phyloP scores from a whole-genome alignment of 2,329 filamentous ascomycete species.

The Pyrenophora teres region DNA sequence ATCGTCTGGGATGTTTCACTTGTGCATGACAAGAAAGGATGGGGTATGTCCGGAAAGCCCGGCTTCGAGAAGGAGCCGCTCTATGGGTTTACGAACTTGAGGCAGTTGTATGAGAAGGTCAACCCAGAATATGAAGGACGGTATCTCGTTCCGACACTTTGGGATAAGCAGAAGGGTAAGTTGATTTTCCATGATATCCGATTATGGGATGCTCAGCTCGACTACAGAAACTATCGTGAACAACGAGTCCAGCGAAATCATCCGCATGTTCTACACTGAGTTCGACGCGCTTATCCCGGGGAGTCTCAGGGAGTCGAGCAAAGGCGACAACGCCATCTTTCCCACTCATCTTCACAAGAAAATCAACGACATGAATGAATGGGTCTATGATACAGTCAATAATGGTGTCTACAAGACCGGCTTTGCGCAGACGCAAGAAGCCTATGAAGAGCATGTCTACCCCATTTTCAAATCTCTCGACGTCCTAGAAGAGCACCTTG shows the following conservation, averaged over 20 bases:
- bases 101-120: conserved; percentile 72
- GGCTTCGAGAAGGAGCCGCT: conserved; percentile 14
- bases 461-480: conserved; percentile 78
- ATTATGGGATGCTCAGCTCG: conserved; percentile 3
- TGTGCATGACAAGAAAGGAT: conserved; percentile 38
- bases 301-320: conserved; percentile 60
- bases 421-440: conserved; percentile 81
- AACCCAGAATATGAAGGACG: conserved; percentile 58
- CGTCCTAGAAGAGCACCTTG: conserved; percentile 72
- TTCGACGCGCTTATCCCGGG: conserved; percentile 34
- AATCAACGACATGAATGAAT: conserved; percentile 68
- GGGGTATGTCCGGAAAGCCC: conserved; percentile 24
- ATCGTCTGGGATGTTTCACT: conserved; percentile 47
- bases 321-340: conserved; percentile 65
- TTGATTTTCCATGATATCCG: not conserved
- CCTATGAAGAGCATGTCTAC: conserved; percentile 76
- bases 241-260: conserved; percentile 44
- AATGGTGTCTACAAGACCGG: conserved; percentile 66
- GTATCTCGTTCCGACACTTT: conserved; percentile 79
- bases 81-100: conserved; percentile 39
- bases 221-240: conserved; percentile 34
- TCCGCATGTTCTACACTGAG: conserved; percentile 39
- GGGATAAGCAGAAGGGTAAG: conserved; percentile 62
- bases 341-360: conserved; percentile 64
- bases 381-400: conserved; percentile 72